Base-by-base conservation (phyloP, 2,329 filamentous ascomycete genomes). In the Xylariaceae sp. region DNA sequence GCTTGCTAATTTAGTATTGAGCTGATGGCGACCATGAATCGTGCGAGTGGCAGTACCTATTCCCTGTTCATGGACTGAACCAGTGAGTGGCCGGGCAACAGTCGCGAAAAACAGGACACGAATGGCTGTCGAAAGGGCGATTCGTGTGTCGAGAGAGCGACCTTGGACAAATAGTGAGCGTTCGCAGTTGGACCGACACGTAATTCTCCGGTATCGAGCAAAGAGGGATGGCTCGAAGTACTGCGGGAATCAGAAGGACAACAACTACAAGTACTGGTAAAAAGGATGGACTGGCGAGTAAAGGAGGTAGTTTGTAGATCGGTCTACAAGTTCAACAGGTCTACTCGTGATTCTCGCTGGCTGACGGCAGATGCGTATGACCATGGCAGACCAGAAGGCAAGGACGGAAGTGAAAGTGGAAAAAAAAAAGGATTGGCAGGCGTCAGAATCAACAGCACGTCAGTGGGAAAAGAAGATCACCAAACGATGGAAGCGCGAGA, bases 11-110 rank as follows among this genome's bases (percentile, higher is more conserved):
- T 51, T 34, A 39, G 34, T 53, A 50, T 55, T 47, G 35, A 60
- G 45, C 23, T 44, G 49, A 35, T 35, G 52, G 45, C 34, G 49
- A 62, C 62, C 59, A 58, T 62, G 53, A 53, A 60, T 62, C 62
- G 61, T 39, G 58, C 44, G 48, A 50, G 45, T 52, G 39, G 2
- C 34, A 42, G 37, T 42, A 13, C 8, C 51, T 55, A 53, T 51
- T 35, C 44, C 8, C 51, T 55, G 51, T 51, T 35, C 44, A 34
- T 34, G 44, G 47, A 15, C 11, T 11, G n/a, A 30, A 45, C 23
- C 23, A 30, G 23, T 30, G 55, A 53, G 23, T 42, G 11, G 35
- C 23, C 39, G 54, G 53, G 55, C 44, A 17, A 51, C 37, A 18
- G 58, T 52, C 37, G 54, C 48, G 54, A 49, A 51, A 45, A 52